Evolutionary conservation across 805 yeast genomes (phyloP).

Genomic region (Candida boleticola): DNA sequence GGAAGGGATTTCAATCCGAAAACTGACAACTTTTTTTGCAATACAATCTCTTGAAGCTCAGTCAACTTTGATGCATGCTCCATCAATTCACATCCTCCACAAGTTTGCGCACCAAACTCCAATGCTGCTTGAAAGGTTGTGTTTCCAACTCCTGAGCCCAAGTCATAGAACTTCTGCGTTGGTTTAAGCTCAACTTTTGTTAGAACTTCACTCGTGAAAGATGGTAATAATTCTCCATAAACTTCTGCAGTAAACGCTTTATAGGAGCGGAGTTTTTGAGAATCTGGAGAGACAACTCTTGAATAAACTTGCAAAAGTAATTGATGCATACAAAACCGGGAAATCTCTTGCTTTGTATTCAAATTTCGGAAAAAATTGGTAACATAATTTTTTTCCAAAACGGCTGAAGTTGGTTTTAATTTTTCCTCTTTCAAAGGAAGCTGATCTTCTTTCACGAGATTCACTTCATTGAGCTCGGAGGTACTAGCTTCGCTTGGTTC

Average conservation of each 20-base stretch:
- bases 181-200: conserved; percentile 57
- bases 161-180: conserved; percentile 67
- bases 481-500: not conserved
- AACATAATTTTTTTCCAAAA: not conserved
- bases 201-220: conserved; percentile 61
- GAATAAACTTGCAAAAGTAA: conserved; percentile 70
- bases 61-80: conserved; percentile 73
- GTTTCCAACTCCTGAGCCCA: conserved; percentile 95
- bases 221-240: conserved; percentile 86
- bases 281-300: conserved; percentile 75
- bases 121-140: conserved; percentile 86
- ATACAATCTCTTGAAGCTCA: conserved; percentile 54
- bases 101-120: conserved; percentile 70
- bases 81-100: conserved; percentile 93
- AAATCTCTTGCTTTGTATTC: conserved; percentile 18
- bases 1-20: conserved; percentile 64
- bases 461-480: not conserved
- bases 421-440: not conserved
- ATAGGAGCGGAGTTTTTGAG: conserved; percentile 61
- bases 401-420: not conserved
- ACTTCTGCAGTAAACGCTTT: conserved; percentile 88
- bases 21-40: conserved; percentile 53
- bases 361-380: conserved; percentile 20
- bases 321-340: conserved; percentile 56
- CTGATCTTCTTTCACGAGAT: not conserved